Conservation (phyloP, 257 asterid species). For the Forsythia suspensa region DNA sequence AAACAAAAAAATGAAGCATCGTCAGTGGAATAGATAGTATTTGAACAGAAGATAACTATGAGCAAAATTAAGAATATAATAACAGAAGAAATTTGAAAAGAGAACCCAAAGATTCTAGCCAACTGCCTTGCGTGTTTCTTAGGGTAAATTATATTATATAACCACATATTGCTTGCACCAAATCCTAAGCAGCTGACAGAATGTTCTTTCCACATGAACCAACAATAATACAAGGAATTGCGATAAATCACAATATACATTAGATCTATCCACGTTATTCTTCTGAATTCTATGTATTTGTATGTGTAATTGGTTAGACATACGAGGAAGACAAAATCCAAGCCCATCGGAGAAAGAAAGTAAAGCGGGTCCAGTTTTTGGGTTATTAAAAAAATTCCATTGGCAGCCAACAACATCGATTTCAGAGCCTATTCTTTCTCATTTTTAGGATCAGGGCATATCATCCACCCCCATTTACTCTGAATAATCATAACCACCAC, state of each 20-base stretch:
- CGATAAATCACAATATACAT: neutral
- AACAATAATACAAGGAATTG: neutral
- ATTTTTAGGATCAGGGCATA: too few relatives aligned
- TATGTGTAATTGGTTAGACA: too few relatives aligned
- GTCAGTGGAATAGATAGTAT: constrained; percentile 23
- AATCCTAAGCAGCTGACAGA: neutral
- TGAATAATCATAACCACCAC: too few relatives aligned
- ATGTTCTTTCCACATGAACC: neutral
- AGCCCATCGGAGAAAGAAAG: too few relatives aligned
- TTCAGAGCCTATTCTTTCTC: too few relatives aligned
- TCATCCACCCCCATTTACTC: too few relatives aligned
- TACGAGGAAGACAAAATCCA: too few relatives aligned
- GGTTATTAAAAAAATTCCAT: too few relatives aligned
- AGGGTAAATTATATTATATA: neutral
- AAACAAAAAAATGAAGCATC: neutral
- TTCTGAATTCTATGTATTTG: too few relatives aligned
- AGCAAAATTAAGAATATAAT: neutral
- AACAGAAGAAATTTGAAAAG: neutral
- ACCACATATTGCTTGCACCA: constrained; percentile 1
- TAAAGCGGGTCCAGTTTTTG: too few relatives aligned
- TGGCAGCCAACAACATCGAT: too few relatives aligned
- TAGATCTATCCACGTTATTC: neutral
- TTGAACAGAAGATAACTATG: neutral
- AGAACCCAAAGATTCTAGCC: neutral
- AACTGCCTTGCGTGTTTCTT: neutral